Evolutionary conservation across 192 early-diverging fungal species (phyloP), one percentile per base, ranked within the genome.

Genomic region (Coemansia sp.): DNA sequence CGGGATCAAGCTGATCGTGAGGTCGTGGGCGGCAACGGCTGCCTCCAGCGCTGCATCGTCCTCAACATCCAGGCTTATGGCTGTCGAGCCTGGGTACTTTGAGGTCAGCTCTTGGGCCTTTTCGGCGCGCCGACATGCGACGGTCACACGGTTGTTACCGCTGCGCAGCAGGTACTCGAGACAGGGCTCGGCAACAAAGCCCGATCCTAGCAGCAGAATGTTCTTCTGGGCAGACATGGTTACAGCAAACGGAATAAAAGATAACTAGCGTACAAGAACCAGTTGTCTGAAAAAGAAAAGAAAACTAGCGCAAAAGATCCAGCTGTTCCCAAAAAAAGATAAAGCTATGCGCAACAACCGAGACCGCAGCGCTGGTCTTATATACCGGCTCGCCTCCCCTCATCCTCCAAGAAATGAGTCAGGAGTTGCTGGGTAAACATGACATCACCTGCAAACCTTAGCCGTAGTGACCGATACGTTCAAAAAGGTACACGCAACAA

Each of bases 111-210:
- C 86, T 64, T 90, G 73, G 8, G 90, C 93, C 79, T 86, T 88
- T 56, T 87, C 85, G 23, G 94, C 51, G 43, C 87, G 79, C 54
- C 96, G 84, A 69, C 88, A 89, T 54, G 94, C 96, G 69, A 98
- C 88, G 32, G 95, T 98, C 22, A 99, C 64, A 62, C 87, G 77
- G 86, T 95, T 95, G 61, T 96, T 91, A 10, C 89, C 85, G 69
- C 89, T 85, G 61, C 94, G 92, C 60, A 94, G 83, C 26, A 99
- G 88, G 82, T 95, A 97, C 66, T 94, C 88, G 56, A 92, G 88
- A 70, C 92, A 90, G 37, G 97, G 97, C 66, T 90, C 93, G 66
- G 97, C 96, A 50, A 99, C 97, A 76, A 93, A 99, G 59, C 97
- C 97, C 37, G 93, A 90, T 52, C 97, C 97, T 59, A 99, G 89